These are phyloP conservation scores for Citrus sp. DNA, from an alignment of 345 rosid genomes.

Conservation along the genomic window DNA sequence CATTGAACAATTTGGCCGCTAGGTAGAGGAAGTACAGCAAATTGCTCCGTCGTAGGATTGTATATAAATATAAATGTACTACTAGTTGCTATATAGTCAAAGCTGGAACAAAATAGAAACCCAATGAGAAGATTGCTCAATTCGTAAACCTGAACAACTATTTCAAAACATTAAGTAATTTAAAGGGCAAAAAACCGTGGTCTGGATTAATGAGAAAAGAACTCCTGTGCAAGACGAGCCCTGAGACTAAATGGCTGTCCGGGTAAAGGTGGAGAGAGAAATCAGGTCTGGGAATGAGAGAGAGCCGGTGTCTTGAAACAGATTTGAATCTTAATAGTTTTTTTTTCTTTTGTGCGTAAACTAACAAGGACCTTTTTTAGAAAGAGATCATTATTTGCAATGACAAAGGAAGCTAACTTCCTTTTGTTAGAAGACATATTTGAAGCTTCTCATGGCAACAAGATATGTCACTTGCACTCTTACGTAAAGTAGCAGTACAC, in stretches of 20 bases:
- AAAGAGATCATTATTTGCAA: conserved; percentile 25
- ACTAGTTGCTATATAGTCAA: too few relatives aligned
- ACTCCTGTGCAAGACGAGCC: not conserved
- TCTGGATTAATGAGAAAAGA: not conserved
- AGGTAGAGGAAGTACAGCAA: not conserved
- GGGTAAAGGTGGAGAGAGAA: conserved; percentile 11
- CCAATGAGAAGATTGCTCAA: not conserved
- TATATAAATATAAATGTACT: not conserved
- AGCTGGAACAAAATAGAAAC: too few relatives aligned
- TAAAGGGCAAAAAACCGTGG: not conserved
- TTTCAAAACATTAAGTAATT: not conserved
- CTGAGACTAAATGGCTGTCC: not conserved
- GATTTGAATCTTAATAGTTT: conserved; percentile 22
- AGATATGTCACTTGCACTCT: too few relatives aligned
- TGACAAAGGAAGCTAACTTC: not conserved
- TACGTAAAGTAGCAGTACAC: too few relatives aligned
- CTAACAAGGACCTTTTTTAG: conserved; percentile 17
- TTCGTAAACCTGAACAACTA: not conserved
- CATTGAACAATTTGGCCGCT: not conserved
- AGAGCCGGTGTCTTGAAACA: not conserved
- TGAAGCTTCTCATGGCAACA: not conserved
- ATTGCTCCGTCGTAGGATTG: not conserved
- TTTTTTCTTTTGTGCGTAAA: conserved; percentile 15
- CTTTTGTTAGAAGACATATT: not conserved
- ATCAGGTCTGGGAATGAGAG: conserved; percentile 23